Evolutionary conservation across 2,329 filamentous ascomycete genomes (phyloP).

Genomic region (Claviceps digitariae): DNA sequence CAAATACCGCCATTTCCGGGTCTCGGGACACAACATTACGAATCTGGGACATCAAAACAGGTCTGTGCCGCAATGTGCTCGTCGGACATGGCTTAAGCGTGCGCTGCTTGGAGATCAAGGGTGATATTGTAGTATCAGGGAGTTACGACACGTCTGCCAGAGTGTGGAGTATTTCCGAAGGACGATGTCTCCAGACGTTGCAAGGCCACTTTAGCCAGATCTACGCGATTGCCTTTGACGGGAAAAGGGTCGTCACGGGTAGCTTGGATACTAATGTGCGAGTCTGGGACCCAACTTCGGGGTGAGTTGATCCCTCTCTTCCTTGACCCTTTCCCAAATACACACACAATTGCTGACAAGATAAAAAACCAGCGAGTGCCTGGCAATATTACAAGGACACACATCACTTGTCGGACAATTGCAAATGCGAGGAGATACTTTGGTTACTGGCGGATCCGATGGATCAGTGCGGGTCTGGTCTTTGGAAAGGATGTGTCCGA

Average conservation of each 20-base stretch:
- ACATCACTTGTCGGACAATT: slow-evolving; percentile 93
- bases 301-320: slow-evolving; percentile 35
- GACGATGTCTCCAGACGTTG: slow-evolving; percentile 78
- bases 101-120: slow-evolving; percentile 87
- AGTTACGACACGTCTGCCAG: slow-evolving; percentile 95
- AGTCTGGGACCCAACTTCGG: slow-evolving; percentile 87
- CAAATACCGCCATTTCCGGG: slow-evolving; percentile 87
- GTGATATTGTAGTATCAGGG: slow-evolving; percentile 92
- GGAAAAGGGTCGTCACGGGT: slow-evolving; percentile 81
- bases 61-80: slow-evolving; percentile 79
- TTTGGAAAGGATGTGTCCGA: slow-evolving; percentile 74
- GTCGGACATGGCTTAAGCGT: slow-evolving; percentile 94
- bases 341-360: background rate
- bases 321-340: background rate
- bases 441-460: slow-evolving; percentile 93
- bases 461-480: slow-evolving; percentile 96
- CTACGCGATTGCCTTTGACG: slow-evolving; percentile 96
- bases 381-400: slow-evolving; percentile 89
- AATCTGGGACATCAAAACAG: slow-evolving; percentile 86
- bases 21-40: slow-evolving; percentile 88
- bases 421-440: slow-evolving; percentile 85
- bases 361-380: slow-evolving; percentile 44
- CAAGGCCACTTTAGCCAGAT: slow-evolving; percentile 97
- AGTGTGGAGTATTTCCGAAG: slow-evolving; percentile 96
- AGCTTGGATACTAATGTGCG: slow-evolving; percentile 93